These are phyloP conservation scores for Epithele typhae DNA, from an alignment of 768 basidiomycete species.

Conservation along the genomic window DNA sequence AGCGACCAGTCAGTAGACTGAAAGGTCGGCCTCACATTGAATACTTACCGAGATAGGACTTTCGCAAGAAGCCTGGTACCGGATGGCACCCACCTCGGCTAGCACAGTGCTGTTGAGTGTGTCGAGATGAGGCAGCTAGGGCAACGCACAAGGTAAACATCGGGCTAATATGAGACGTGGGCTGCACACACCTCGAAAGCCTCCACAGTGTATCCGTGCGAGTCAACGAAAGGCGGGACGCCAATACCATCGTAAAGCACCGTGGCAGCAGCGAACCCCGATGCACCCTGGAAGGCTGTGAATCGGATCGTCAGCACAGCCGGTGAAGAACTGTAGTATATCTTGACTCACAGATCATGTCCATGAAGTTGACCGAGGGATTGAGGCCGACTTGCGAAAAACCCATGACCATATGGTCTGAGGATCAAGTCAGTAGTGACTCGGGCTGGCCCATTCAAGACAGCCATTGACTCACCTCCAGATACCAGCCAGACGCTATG, in stretches of 20 bases:
- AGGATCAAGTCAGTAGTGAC: background rate
- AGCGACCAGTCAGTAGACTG: too few species aligned
- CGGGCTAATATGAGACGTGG: too few species aligned
- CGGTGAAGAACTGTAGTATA: background rate
- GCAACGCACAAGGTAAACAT: too few species aligned
- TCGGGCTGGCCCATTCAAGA: background rate
- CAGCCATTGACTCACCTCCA: background rate
- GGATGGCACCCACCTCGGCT: constrained; percentile 46
- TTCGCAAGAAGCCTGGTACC: constrained; percentile 41
- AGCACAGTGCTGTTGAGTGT: constrained; percentile 42
- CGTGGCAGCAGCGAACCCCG: constrained; percentile 49
- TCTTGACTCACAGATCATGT: constrained; percentile 39
- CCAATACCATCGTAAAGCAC: constrained; percentile 43
- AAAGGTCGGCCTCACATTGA: too few species aligned
- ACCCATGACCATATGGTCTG: background rate
- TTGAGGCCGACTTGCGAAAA: constrained; percentile 35
- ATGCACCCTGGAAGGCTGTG: constrained; percentile 49
- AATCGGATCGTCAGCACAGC: too few species aligned
- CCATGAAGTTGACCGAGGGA: constrained; percentile 39
- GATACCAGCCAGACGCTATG: constrained; percentile 38
- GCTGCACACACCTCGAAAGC: constrained; percentile 38
- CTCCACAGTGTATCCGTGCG: constrained; percentile 40
- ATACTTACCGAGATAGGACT: constrained; percentile 31
- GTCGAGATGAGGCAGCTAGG: too few species aligned
- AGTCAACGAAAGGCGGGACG: constrained; percentile 40